Evolutionary conservation across 208 protist species (phyloP).

Genomic region (Trypanosoma melophagium): DNA sequence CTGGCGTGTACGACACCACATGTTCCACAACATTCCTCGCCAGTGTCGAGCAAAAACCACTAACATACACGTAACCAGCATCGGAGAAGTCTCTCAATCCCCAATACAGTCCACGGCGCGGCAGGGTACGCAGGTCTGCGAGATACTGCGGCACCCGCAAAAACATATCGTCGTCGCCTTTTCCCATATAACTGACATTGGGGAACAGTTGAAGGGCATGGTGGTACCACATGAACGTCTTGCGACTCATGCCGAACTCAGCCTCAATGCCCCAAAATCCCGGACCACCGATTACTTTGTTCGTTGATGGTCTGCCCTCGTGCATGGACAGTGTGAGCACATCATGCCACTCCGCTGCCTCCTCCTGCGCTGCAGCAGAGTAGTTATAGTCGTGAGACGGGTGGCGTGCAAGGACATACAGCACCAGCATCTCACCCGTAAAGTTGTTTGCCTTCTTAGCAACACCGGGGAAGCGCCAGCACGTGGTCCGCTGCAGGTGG

Average conservation of each 20-base stretch:
- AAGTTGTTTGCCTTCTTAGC: constrained; percentile 34
- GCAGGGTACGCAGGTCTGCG: constrained; percentile 27
- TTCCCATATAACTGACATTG: constrained; percentile 36
- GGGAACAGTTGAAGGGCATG: constrained; percentile 36
- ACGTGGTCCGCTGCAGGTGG: constrained; percentile 42
- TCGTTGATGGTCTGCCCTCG: constrained; percentile 24
- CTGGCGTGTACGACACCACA: constrained; percentile 5
- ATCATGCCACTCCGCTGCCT: constrained; percentile 40
- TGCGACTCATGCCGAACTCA: constrained; percentile 28
- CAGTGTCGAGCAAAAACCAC: constrained; percentile 1
- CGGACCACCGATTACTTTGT: not conserved
- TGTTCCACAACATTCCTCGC: constrained; percentile 5
- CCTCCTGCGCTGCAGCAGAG: constrained; percentile 31
- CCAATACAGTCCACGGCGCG: constrained; percentile 14
- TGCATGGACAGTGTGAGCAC: constrained; percentile 34
- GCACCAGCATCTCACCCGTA: constrained; percentile 24
- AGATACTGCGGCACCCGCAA: constrained; percentile 48
- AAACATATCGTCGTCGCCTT: constrained; percentile 49
- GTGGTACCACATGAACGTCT: constrained; percentile 37
- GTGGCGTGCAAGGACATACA: constrained; percentile 18
- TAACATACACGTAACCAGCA: too few species aligned
- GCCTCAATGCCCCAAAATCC: constrained; percentile 8
- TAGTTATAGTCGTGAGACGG: constrained; percentile 16
- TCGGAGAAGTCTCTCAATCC: not conserved
- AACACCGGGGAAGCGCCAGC: constrained; percentile 39